phyloP scores from a whole-genome alignment of 306 rosid genomes.

The Hippophae gyantsensis region DNA sequence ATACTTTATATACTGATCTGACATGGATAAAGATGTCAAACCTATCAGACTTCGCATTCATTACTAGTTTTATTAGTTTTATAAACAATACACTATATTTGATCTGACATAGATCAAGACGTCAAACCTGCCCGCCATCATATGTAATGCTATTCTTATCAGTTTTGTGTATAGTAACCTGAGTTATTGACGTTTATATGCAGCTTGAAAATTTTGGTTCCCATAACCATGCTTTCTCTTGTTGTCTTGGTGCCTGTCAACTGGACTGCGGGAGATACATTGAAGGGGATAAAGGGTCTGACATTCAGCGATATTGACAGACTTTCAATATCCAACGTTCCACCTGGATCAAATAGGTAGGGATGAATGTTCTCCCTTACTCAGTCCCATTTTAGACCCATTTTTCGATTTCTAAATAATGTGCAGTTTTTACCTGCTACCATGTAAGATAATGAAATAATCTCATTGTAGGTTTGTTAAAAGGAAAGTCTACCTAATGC shows the following conservation, averaged over 20 bases:
- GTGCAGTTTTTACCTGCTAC: not conserved
- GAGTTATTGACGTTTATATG: conserved; percentile 3
- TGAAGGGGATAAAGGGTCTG: conserved; percentile 37
- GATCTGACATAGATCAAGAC: too few relatives aligned
- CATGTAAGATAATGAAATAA: not conserved
- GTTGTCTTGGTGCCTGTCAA: conserved; percentile 75
- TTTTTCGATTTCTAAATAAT: not conserved
- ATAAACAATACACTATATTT: not conserved
- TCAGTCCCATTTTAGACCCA: not conserved
- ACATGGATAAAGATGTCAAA: not conserved
- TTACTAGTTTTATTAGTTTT: conserved; percentile 6
- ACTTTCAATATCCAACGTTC: conserved; percentile 79
- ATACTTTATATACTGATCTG: not conserved
- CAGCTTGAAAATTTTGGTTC: conserved; percentile 73
- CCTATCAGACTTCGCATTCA: not conserved
- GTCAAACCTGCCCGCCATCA: too few relatives aligned
- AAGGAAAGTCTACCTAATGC: too few relatives aligned
- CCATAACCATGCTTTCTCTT: conserved; percentile 50
- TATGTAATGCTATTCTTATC: not conserved
- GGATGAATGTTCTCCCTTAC: not conserved
- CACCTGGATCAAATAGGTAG: conserved; percentile 59
- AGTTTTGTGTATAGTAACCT: conserved; percentile 5
- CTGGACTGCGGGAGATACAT: conserved; percentile 42
- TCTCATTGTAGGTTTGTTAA: too few relatives aligned
- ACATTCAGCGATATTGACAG: conserved; percentile 61